A percentile compares a stretch with the other conserved stretches of the same genome.
Evolutionary conservation across 495 filamentous ascomycete genomes (phyloP).

Genomic region (Trichoderma orchidacearum): DNA sequence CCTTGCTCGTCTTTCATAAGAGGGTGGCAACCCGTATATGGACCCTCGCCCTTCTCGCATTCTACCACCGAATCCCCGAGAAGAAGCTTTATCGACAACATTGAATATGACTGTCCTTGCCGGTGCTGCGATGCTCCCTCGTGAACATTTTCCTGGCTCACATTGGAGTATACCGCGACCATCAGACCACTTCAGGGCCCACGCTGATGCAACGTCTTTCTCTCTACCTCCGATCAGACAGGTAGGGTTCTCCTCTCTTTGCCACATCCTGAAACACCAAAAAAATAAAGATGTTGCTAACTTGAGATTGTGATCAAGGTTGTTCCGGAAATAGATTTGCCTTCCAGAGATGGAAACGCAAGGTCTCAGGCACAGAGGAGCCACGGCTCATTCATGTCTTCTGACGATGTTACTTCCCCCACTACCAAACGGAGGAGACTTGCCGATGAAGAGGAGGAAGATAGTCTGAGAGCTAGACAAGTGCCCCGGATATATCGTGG

Average conservation of each 20-base stretch:
- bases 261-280: background rate
- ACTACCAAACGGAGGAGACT: constrained; percentile 21
- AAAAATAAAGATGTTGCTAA: background rate
- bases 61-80: background rate
- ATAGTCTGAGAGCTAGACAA: constrained; percentile 12
- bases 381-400: background rate
- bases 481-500: constrained; percentile 18
- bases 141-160: background rate
- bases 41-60: background rate
- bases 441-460: constrained; percentile 15
- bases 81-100: background rate
- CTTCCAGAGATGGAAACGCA: background rate
- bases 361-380: background rate
- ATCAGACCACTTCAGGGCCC: too few relatives aligned
- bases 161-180: too few relatives aligned
- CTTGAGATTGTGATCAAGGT: background rate
- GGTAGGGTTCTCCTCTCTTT: background rate
- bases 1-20: too few relatives aligned
- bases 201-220: too few relatives aligned
- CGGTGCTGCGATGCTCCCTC: background rate
- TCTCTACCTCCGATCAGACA: background rate
- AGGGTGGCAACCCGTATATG: too few relatives aligned
- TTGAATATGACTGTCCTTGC: background rate
- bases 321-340: background rate
- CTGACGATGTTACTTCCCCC: background rate